These are phyloP conservation scores for Candida pseudoglaebosa DNA, from an alignment of 805 yeast species.

Conservation along the genomic window DNA sequence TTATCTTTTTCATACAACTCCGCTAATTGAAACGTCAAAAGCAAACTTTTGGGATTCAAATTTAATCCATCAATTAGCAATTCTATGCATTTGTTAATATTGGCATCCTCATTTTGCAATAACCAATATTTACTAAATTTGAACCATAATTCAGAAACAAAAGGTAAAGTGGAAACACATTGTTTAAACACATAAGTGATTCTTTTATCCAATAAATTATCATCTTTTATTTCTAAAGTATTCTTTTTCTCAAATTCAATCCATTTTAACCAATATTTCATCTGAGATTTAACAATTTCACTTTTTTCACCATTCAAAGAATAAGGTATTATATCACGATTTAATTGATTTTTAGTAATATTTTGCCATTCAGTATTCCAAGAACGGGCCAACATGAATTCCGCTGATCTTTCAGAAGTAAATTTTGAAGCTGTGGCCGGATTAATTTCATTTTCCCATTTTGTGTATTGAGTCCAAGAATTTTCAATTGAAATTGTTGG, in stretches of 20 bases:
- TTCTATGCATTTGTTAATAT: conserved; percentile 38
- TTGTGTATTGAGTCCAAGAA: conserved; percentile 76
- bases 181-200: conserved; percentile 70
- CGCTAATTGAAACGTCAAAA: conserved; percentile 62
- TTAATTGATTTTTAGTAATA: conserved; percentile 47
- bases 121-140: conserved; percentile 45
- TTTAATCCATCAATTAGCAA: conserved; percentile 51
- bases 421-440: conserved; percentile 77
- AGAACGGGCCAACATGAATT: conserved; percentile 83
- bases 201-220: conserved; percentile 45
- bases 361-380: conserved; percentile 67
- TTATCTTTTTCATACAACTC: conserved; percentile 64
- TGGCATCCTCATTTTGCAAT: conserved; percentile 32
- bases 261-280: conserved; percentile 68
- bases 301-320: conserved; percentile 17
- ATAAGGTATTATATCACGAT: conserved; percentile 33
- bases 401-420: conserved; percentile 75
- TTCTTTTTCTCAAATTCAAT: conserved; percentile 74
- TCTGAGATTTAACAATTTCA: conserved; percentile 33
- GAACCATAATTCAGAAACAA: conserved; percentile 76
- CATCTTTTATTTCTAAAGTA: conserved; percentile 56
- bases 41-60: conserved; percentile 67
- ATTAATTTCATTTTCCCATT: conserved; percentile 77
- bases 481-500: conserved; percentile 75
- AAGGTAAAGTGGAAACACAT: conserved; percentile 57